Conservation (phyloP, 257 asterid species). For the Thymus quinquecostatus region DNA sequence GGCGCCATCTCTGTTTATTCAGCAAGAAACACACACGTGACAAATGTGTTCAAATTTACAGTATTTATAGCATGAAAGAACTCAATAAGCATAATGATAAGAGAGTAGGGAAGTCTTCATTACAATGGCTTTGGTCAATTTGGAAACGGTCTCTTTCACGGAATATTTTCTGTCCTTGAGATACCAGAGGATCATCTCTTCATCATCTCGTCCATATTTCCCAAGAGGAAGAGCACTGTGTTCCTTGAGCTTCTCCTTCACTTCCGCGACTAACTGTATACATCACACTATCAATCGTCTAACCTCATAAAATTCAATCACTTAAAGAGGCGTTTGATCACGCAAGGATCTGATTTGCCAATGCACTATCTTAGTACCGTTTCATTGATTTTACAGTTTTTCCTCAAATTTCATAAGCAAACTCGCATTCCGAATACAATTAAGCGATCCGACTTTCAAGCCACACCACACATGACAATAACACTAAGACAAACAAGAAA, state of each 20-base stretch:
- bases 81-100: neutral
- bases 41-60: too few species aligned
- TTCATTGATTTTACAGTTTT: too few species aligned
- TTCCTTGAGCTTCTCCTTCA: conserved; percentile 72
- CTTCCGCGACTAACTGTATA: conserved; percentile 70
- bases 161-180: conserved; percentile 72
- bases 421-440: too few species aligned
- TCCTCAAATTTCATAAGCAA: too few species aligned
- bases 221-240: conserved; percentile 71
- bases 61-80: too few species aligned
- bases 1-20: conserved; percentile 64
- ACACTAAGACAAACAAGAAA: neutral
- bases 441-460: neutral
- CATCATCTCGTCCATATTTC: conserved; percentile 80
- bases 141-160: conserved; percentile 68
- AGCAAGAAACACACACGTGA: conserved; percentile 1
- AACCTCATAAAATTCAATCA: neutral
- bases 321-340: too few species aligned
- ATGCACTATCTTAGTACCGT: too few species aligned
- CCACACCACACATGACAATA: neutral
- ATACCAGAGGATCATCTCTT: conserved; percentile 82
- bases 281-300: conserved; percentile 22
- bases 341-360: too few species aligned
- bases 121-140: conserved; percentile 81
- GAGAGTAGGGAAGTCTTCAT: conserved; percentile 14